phyloP scores from a whole-genome alignment of 495 filamentous ascomycete species.

The Xylaria castorea region DNA sequence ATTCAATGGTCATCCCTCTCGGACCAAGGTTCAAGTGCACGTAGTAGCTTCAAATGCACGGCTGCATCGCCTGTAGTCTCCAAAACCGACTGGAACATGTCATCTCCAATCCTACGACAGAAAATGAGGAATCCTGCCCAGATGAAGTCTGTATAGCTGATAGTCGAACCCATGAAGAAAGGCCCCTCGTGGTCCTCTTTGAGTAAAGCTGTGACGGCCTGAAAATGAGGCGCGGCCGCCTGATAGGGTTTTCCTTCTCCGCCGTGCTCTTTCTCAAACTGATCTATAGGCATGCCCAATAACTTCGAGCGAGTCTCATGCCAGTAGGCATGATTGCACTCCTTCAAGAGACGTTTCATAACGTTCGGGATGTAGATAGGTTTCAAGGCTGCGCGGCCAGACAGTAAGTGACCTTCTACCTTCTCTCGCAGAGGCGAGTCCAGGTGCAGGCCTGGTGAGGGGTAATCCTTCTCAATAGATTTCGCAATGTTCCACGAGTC shows the following conservation, averaged over 20 bases:
- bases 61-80: slow-evolving; percentile 42
- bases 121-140: slow-evolving; percentile 47
- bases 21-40: slow-evolving; percentile 47
- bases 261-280: slow-evolving; percentile 47
- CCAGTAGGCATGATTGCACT: slow-evolving; percentile 54
- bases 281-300: slow-evolving; percentile 53
- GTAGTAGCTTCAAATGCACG: slow-evolving; percentile 45
- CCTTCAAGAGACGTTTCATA: slow-evolving; percentile 46
- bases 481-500: slow-evolving; percentile 60
- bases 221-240: slow-evolving; percentile 41
- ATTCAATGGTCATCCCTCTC: slow-evolving; percentile 37
- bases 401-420: slow-evolving; percentile 37
- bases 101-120: slow-evolving; percentile 41
- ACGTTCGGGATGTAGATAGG: slow-evolving; percentile 47
- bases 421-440: slow-evolving; percentile 51
- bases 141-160: slow-evolving; percentile 53
- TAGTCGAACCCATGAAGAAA: slow-evolving; percentile 50
- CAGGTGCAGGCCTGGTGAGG: slow-evolving; percentile 58
- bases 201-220: slow-evolving; percentile 55
- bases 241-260: slow-evolving; percentile 47
- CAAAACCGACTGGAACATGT: slow-evolving; percentile 41
- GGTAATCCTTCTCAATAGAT: slow-evolving; percentile 59
- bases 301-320: slow-evolving; percentile 44
- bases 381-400: slow-evolving; percentile 18
- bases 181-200: slow-evolving; percentile 57